Base-by-base conservation (phyloP, 2,329 filamentous ascomycete genomes). In the Aspergillus chevalieri region DNA sequence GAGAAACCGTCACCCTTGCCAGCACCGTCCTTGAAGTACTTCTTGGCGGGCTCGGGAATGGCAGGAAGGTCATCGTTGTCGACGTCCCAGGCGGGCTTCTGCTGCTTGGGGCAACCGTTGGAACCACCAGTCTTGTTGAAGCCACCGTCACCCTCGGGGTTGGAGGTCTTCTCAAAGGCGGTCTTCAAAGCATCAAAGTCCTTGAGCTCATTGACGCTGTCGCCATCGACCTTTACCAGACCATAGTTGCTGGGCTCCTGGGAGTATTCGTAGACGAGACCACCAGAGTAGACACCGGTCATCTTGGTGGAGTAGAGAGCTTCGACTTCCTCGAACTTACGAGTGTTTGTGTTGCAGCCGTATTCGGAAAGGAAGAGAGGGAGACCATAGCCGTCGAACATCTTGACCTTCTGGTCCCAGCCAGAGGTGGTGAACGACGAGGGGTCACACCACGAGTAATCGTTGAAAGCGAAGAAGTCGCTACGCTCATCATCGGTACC, bases 351-450 rank as follows among this genome's bases (percentile, higher is more conserved):
- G 72, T 82, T 85, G 78, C 93, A 98, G 54, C 93, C 93, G 67
- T 87, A 97, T 72, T 97, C 93, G 46, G 91, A 96, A 47, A 98
- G 80, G 82, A 95, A 96, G 65, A 95, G 85, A 51, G 91, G 89
- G 47, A 95, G 77, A 61, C 89, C 89, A 69, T 95, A 95, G 68
- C 87, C 82, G 55, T 81, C 84, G 72, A 92, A 95, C 74, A 86
- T 89, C 77, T 87, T 79, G 54, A 95, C 90, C 80, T 95, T 95
- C 66, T 85, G 71, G 69, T 89, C 81, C 89, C 90, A 96, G 58
- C 88, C 89, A 38, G 90, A 85, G 43, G 72, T 76, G 43, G 71
- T 68, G 74, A 86, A 98, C 53, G 85, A 87, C 68, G 94, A 87
- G 57, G 83, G 80, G 47, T 91, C 89, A 77, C 84, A 85, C 72